Evolutionary conservation across 139 green algal species (phyloP).

Genomic region (Tetraselmis chui): DNA sequence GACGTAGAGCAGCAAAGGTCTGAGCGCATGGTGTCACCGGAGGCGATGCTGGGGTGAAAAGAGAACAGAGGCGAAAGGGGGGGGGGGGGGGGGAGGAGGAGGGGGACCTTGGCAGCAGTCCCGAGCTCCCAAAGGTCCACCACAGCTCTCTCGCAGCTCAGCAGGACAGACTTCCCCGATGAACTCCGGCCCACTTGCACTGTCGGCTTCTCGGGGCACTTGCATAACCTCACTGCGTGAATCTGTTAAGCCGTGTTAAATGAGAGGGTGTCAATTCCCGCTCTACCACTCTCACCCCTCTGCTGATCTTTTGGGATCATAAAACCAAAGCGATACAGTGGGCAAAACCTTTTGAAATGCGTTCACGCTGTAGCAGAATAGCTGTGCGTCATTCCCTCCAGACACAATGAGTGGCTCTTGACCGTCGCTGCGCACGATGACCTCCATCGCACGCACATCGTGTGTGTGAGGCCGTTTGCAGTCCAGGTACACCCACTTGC

Average conservation of each 20-base stretch:
- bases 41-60: too few relatives aligned
- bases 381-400: slow-evolving; percentile 69
- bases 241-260: not conserved
- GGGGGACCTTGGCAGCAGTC: not conserved
- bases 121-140: not conserved
- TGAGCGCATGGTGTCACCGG: too few relatives aligned
- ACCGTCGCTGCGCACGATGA: not conserved
- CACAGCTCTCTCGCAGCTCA: not conserved
- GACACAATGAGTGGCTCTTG: slow-evolving; percentile 48
- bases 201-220: not conserved
- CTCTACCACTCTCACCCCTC: too few relatives aligned
- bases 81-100: not conserved
- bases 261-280: too few relatives aligned
- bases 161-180: not conserved
- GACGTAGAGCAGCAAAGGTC: too few relatives aligned
- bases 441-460: slow-evolving; percentile 68
- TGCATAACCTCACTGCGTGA: not conserved
- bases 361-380: slow-evolving; percentile 18
- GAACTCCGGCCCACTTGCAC: not conserved
- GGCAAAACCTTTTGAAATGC: not conserved
- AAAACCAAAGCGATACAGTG: too few relatives aligned
- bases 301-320: too few relatives aligned
- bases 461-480: slow-evolving; percentile 77
- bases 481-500: slow-evolving; percentile 64
- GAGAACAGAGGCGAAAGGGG: too few relatives aligned